Percentiles rank a stretch among this genome's conserved stretches.
Evolutionary conservation across 495 filamentous ascomycete species (phyloP).

Genomic region (Penicillium salamii): DNA sequence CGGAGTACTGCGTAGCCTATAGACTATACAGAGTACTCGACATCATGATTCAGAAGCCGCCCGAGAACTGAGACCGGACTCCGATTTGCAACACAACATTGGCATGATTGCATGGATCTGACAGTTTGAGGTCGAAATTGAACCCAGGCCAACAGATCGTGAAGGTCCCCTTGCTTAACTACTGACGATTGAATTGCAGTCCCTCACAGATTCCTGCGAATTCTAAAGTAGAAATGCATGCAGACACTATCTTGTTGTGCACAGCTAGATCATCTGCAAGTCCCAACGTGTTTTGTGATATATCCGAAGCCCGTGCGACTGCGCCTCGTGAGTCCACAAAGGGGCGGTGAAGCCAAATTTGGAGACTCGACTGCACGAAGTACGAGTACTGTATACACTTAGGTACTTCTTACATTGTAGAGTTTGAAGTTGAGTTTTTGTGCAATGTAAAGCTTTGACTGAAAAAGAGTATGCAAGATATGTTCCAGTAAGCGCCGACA

Average conservation of each 20-base stretch:
- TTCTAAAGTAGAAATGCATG: no score
- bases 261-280: constrained; percentile 22
- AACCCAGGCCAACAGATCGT: constrained; percentile 10
- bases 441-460: constrained; percentile 6
- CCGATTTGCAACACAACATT: constrained; percentile 5
- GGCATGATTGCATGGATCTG: background rate
- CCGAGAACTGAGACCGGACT: constrained; percentile 12
- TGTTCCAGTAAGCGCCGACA: constrained; percentile 10
- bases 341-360: constrained; percentile 20
- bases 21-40: no score
- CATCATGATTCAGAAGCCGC: constrained; percentile 1
- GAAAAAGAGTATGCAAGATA: constrained; percentile 1
- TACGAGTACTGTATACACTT: no score
- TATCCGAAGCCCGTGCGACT: constrained; percentile 10
- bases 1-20: no score
- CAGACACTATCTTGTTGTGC: no score
- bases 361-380: background rate
- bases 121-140: no score
- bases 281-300: constrained; percentile 11
- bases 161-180: constrained; percentile 18
- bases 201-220: constrained; percentile 20
- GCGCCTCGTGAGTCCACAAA: constrained; percentile 5
- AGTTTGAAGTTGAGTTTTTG: background rate
- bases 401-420: no score
- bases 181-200: constrained; percentile 8